These are phyloP conservation scores for Trypethelium eluteriae DNA, from an alignment of 495 filamentous ascomycete species.

Conservation along the genomic window DNA sequence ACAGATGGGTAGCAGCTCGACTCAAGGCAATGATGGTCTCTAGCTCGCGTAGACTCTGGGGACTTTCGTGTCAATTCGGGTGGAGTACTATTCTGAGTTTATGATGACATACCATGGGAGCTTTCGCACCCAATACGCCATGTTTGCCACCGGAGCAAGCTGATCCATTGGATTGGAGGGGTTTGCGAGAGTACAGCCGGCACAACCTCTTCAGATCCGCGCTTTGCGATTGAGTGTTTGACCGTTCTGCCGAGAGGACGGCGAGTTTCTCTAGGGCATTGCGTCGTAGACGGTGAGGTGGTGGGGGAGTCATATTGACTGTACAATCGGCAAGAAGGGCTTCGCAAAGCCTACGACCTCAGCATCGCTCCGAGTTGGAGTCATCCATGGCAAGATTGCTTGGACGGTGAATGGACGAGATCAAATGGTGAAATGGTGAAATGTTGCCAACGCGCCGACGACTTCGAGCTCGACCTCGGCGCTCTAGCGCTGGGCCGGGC, in stretches of 20 bases:
- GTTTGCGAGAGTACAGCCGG: slow-evolving; percentile 21
- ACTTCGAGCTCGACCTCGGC: background rate
- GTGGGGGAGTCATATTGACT: background rate
- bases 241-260: slow-evolving; percentile 30
- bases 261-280: slow-evolving; percentile 38
- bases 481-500: background rate
- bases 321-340: background rate
- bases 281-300: slow-evolving; percentile 21
- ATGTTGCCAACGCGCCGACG: background rate
- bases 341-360: background rate
- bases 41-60: slow-evolving; percentile 63
- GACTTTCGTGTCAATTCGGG: background rate
- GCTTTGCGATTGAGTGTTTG: slow-evolving; percentile 15
- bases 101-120: slow-evolving; percentile 24
- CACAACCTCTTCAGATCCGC: slow-evolving; percentile 32
- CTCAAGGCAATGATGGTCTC: slow-evolving; percentile 84
- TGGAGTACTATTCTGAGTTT: slow-evolving; percentile 3
- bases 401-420: background rate
- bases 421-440: background rate
- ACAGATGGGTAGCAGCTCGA: slow-evolving; percentile 68
- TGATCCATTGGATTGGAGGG: slow-evolving; percentile 22
- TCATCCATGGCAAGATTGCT: background rate
- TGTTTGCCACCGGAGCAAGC: background rate
- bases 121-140: slow-evolving; percentile 9
- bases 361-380: background rate